phyloP scores from a whole-genome alignment of 257 asterid species.

The Petunia secreta region DNA sequence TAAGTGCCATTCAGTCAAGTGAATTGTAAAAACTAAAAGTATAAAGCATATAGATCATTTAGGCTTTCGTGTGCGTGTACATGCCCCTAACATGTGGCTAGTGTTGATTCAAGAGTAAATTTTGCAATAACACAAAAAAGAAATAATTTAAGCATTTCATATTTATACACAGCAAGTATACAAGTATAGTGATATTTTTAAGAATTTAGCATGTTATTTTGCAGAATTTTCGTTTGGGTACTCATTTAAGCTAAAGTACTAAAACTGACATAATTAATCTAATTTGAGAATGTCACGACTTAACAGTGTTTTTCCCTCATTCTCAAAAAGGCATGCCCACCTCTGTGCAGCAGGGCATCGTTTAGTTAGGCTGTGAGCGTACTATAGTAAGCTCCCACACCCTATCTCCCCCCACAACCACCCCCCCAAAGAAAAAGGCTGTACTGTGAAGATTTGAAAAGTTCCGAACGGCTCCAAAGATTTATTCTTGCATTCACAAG shows the following conservation, averaged over 20 bases:
- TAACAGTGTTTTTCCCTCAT: background rate
- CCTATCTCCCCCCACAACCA: no score
- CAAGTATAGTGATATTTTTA: background rate
- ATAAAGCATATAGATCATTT: background rate
- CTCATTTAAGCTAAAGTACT: background rate
- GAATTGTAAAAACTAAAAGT: background rate
- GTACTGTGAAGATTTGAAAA: no score
- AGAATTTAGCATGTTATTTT: no score
- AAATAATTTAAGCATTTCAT: no score
- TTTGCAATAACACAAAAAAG: background rate
- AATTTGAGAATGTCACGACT: background rate
- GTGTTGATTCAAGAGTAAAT: background rate
- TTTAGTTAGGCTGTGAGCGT: no score
- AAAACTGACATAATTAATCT: background rate
- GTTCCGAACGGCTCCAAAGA: no score
- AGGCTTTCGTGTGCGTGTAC: background rate
- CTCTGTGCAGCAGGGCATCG: no score
- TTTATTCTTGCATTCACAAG: no score
- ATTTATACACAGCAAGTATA: background rate
- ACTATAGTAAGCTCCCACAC: no score
- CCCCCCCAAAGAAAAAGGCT: no score
- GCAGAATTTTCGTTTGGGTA: no score
- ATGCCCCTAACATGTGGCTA: background rate
- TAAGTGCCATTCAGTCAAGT: background rate
- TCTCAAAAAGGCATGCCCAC: no score